Conservation (phyloP, 2,329 filamentous ascomycete species). For the Sclerotiophoma versabilis region DNA sequence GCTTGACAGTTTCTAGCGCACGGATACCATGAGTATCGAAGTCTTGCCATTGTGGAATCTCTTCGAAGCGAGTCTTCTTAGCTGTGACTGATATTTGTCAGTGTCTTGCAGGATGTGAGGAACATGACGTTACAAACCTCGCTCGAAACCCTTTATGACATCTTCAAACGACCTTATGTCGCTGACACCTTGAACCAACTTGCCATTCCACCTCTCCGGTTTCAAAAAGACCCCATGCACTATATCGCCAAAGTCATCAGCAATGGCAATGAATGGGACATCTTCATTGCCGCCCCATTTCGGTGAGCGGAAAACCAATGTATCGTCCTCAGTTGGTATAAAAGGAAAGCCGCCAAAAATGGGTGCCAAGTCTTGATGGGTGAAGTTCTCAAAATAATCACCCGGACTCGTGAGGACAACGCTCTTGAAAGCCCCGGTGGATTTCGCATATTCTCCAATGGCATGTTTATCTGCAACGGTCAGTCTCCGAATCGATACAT, state of each 20-base stretch:
- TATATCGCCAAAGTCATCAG: slow-evolving; percentile 56
- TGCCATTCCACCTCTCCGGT: slow-evolving; percentile 49
- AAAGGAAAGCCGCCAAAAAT: slow-evolving; percentile 54
- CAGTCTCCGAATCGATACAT: background rate
- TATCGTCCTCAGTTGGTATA: slow-evolving; percentile 45
- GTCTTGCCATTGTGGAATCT: slow-evolving; percentile 23
- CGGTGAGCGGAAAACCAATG: slow-evolving; percentile 48
- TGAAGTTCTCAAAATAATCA: slow-evolving; percentile 56
- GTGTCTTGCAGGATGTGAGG: background rate
- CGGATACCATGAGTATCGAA: slow-evolving; percentile 27
- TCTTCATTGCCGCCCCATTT: slow-evolving; percentile 51
- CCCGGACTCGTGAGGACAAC: slow-evolving; percentile 49
- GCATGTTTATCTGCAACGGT: slow-evolving; percentile 46
- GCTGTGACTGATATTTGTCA: slow-evolving; percentile 18
- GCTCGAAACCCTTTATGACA: slow-evolving; percentile 44
- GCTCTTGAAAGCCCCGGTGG: slow-evolving; percentile 43
- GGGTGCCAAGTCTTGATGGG: slow-evolving; percentile 43
- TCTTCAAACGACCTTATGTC: slow-evolving; percentile 41
- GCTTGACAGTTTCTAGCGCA: slow-evolving; percentile 28
- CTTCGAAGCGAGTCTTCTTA: slow-evolving; percentile 29
- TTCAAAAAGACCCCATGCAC: slow-evolving; percentile 56
- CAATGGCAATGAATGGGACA: slow-evolving; percentile 52
- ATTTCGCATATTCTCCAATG: slow-evolving; percentile 50
- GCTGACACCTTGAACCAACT: slow-evolving; percentile 51
- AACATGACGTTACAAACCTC: slow-evolving; percentile 33